These are phyloP conservation scores for Blakeslea trispora DNA, from an alignment of 371 early-diverging fungal genomes.

Conservation along the genomic window DNA sequence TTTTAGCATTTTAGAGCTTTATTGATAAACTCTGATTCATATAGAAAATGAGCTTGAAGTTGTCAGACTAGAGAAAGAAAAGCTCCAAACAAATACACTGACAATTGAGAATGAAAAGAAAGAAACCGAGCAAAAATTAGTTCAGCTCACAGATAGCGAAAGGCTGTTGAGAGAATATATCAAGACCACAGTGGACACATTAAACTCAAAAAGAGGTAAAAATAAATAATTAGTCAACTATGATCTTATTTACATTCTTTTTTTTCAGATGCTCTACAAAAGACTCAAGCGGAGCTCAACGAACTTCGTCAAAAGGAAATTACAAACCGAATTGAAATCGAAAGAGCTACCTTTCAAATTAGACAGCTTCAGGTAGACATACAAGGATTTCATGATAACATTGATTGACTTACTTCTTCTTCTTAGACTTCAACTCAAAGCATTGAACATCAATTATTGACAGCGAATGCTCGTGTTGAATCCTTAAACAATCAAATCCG, in stretches of 20 bases:
- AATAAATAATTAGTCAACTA: no score
- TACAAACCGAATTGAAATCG: neutral
- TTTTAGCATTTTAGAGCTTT: neutral
- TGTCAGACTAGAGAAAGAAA: constrained; percentile 6
- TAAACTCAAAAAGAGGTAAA: constrained; percentile 12
- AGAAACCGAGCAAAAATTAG: neutral
- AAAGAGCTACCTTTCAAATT: neutral
- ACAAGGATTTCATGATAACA: neutral
- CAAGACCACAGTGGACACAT: neutral
- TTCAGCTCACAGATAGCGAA: constrained; percentile 2
- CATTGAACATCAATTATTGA: neutral
- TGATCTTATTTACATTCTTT: no score
- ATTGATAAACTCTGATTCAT: neutral
- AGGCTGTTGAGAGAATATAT: neutral
- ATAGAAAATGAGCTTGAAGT: constrained; percentile 1
- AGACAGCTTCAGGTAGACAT: constrained; percentile 1
- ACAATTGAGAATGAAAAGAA: neutral
- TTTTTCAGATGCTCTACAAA: neutral
- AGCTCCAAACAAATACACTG: neutral
- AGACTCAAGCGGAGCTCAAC: neutral
- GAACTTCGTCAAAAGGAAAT: neutral
- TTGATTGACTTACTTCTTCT: no score
- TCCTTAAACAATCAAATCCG: neutral
- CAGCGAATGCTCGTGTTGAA: neutral
- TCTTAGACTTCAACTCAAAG: neutral